Evolutionary conservation across 2,329 filamentous ascomycete species (phyloP).

Genomic region (Colletotrichum sp.): DNA sequence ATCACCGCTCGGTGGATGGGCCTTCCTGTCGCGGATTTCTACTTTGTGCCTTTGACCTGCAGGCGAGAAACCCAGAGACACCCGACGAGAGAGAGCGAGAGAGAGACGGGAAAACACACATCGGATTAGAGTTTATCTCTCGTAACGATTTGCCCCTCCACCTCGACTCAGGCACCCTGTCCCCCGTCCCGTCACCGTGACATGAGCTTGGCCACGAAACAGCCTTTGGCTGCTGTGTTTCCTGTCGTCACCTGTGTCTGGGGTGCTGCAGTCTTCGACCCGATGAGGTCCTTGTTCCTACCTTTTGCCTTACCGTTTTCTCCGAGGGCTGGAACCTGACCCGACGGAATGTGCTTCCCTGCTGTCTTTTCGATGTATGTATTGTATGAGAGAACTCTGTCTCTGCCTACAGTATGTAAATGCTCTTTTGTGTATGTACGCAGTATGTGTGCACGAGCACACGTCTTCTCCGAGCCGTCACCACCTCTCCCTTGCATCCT

Average conservation of each 20-base stretch:
- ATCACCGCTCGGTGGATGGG: background rate
- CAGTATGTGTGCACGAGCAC: background rate
- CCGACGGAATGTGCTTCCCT: background rate
- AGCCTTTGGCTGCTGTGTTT: constrained; percentile 4
- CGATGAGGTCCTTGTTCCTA: background rate
- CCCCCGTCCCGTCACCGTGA: constrained; percentile 7
- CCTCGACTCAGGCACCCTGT: constrained; percentile 9
- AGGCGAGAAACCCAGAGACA: background rate
- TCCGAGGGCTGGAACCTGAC: background rate
- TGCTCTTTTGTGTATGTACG: background rate
- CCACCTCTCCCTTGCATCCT: constrained; percentile 2
- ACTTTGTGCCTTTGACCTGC: background rate
- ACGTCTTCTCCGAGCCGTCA: background rate
- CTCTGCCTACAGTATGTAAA: background rate
- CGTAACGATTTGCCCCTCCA: constrained; percentile 16
- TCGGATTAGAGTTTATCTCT: constrained; percentile 11
- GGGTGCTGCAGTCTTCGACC: background rate
- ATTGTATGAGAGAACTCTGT: background rate
- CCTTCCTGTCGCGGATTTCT: background rate
- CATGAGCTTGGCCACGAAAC: constrained; percentile 15
- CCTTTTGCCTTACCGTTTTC: background rate
- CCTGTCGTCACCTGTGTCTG: constrained; percentile 1
- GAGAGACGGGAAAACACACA: background rate
- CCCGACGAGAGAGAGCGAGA: background rate
- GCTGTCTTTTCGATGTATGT: background rate